Evolutionary conservation across 805 yeast species (phyloP).

Genomic region (Hanseniaspora taiwanica): DNA sequence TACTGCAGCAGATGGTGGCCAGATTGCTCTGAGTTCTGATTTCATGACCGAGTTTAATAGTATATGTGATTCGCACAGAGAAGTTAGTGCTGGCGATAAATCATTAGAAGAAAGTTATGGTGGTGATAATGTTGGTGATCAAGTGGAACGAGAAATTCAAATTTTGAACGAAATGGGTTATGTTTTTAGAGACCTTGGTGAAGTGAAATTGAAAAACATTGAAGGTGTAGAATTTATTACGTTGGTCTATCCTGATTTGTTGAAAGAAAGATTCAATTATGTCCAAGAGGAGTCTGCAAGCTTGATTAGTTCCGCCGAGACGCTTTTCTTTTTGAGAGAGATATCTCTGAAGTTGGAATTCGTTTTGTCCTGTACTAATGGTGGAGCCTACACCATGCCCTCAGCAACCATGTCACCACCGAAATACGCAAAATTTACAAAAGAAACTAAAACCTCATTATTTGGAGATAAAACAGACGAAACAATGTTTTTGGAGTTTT

Average conservation of each 20-base stretch:
- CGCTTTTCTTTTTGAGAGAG: conserved; percentile 37
- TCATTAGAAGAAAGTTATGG: conserved; percentile 30
- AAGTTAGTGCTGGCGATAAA: conserved; percentile 14
- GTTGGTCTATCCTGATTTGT: conserved; percentile 54
- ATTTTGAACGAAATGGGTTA: conserved; percentile 60
- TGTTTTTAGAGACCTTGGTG: conserved; percentile 59
- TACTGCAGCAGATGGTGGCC: conserved; percentile 98
- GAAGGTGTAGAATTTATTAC: conserved; percentile 87
- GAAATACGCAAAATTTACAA: conserved; percentile 13
- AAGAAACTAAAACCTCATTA: conserved; percentile 11
- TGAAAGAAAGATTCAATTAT: conserved; percentile 46
- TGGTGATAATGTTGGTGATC: conserved; percentile 34
- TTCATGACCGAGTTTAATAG: conserved; percentile 59
- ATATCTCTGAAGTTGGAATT: conserved; percentile 46
- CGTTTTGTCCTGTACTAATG: conserved; percentile 37
- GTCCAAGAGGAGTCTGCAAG: conserved; percentile 22
- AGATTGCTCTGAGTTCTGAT: conserved; percentile 75
- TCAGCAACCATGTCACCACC: not conserved
- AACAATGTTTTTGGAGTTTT: conserved; percentile 37
- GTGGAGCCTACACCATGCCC: conserved; percentile 18
- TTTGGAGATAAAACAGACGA: conserved; percentile 15
- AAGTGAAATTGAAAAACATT: conserved; percentile 80
- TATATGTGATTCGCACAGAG: conserved; percentile 30
- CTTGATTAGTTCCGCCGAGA: conserved; percentile 11
- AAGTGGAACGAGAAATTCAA: conserved; percentile 51